These are phyloP conservation scores for Phragmites australis DNA, from an alignment of 176 grass and related monocot species.

Conservation along the genomic window DNA sequence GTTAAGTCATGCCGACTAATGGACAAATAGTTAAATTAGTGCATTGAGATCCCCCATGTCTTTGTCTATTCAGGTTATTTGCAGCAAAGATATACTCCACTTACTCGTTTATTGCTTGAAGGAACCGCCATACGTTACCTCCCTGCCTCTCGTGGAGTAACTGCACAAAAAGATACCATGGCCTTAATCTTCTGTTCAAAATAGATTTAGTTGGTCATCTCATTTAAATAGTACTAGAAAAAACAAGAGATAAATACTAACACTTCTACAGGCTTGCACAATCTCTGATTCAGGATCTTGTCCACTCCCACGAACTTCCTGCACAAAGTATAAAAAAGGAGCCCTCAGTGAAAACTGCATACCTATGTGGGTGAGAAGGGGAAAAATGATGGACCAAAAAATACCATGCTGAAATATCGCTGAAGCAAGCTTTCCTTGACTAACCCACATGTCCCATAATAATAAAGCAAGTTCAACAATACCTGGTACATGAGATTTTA, in stretches of 20 bases:
- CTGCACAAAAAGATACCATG: conserved; percentile 47
- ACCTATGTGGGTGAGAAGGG: neutral
- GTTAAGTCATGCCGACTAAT: conserved; percentile 80
- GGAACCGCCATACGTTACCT: conserved; percentile 80
- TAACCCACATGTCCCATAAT: conserved; percentile 84
- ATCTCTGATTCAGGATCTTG: conserved; percentile 89
- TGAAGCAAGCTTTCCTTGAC: conserved; percentile 92
- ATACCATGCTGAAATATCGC: conserved; percentile 94
- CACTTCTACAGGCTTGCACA: conserved; percentile 95
- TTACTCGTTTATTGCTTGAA: conserved; percentile 84
- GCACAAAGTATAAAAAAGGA: conserved; percentile 27
- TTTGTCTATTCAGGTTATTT: neutral
- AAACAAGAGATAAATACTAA: conserved; percentile 43
- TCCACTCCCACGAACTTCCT: conserved; percentile 83
- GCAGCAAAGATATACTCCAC: conserved; percentile 8
- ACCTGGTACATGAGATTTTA: conserved; percentile 43
- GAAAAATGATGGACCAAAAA: conserved; percentile 1
- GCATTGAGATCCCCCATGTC: neutral
- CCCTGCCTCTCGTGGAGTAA: conserved; percentile 84
- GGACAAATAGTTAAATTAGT: conserved; percentile 8
- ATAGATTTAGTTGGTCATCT: neutral
- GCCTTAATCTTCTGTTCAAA: conserved; percentile 1
- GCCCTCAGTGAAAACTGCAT: conserved; percentile 18
- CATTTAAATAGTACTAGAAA: conserved; percentile 10
- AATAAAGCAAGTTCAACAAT: conserved; percentile 87